Base-by-base conservation (phyloP, 192 early-diverging fungal genomes). In the Podila minutissima region DNA sequence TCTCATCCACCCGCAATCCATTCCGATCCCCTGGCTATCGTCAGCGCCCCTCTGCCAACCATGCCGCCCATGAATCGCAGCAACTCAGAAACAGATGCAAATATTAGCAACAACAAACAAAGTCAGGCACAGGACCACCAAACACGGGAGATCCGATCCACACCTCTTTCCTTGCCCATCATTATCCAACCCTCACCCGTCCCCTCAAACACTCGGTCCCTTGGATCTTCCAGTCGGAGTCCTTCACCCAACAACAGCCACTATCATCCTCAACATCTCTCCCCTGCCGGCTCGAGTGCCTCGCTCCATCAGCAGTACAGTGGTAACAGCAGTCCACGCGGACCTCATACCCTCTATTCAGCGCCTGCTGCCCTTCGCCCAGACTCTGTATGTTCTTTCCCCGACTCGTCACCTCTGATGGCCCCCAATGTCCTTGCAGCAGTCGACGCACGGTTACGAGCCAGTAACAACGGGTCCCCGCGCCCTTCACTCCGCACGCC, bases 401-500 rank as follows among this genome's bases (percentile, higher is more conserved):
- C 74, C 2, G 74, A 69, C 41, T 64, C 35, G 8, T 76, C 74
- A 28, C 74, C 74, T 12, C 15, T 76, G n/a, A 69, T 76, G 74
- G 74, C 74, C 10, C 74, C 74, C 28, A 69, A 49, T 59, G 74
- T 76, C 12, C 62, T 76, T 20, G 74, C 74, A 28, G 74, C 74
- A 2, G 74, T 76, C 6, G 74, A 76, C 59, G 74, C 74, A n/a
- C 22, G 74, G 29, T 60, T 76, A 50, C 22, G 33, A 57, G 74
- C 59, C 1, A 61, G 31, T 12, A 26, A n/a, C 24, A n/a, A 55
- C 2, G 53, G 53, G 26, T 28, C 59, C 20, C 17, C 59, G 3
- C 17, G 28, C 15, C 31, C 22, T 31, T 61, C 59, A 61, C 28
- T 61, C 31, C 26, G 28, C 1, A 17, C 28, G 17, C 28, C 15